Base-by-base conservation (phyloP, 208 protist genomes). In the Vickermania spadyakhi region DNA sequence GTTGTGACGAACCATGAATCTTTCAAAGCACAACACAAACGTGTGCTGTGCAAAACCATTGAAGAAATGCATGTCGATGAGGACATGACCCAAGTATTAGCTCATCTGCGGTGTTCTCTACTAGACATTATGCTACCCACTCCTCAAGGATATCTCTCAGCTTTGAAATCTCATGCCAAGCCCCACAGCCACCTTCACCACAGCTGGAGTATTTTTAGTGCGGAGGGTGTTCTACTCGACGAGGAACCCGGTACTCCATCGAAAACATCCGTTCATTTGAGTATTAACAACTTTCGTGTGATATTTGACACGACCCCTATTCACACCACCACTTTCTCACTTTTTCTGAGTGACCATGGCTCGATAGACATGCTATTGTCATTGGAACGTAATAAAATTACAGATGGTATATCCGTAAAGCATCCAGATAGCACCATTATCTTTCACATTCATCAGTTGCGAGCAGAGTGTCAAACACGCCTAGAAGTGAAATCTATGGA, bases 401-500 rank as follows among this genome's bases (percentile, higher is more conserved):
- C 3, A 3, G 28, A 41, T 26, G 60, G 29, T 18, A 74, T 74
- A 23, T 28, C 83, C 0, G 66, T 52, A 29, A 66, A 67, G 26
- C 73, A 77, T 23, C 65, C 75, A 0, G 58, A 62, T 5, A 27
- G 59, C 23, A 78, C 72, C 5, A 41, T 91, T 27, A 49, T 79
- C n/a, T 30, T 90, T 21, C 66, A 70, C 41, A 53, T 89, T 41
- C 72, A 63, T 25, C 64, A 68, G 1, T 27, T 90, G 28, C 75
- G 77, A 1, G 80, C 80, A 21, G 84, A 95, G 75, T 89, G 82
- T 60, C 89, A 91, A 58, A 89, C 80, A 26, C 86, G 81, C 64
- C 71, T 95, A 21, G 89, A 95, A 70, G 81, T 93, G 52, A 91
- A 91, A 68, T 90, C 85, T 28, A 30, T 95, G 2, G 89, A 93